phyloP scores from a whole-genome alignment of 2,329 filamentous ascomycete genomes.

The Colletotrichum sp. region DNA sequence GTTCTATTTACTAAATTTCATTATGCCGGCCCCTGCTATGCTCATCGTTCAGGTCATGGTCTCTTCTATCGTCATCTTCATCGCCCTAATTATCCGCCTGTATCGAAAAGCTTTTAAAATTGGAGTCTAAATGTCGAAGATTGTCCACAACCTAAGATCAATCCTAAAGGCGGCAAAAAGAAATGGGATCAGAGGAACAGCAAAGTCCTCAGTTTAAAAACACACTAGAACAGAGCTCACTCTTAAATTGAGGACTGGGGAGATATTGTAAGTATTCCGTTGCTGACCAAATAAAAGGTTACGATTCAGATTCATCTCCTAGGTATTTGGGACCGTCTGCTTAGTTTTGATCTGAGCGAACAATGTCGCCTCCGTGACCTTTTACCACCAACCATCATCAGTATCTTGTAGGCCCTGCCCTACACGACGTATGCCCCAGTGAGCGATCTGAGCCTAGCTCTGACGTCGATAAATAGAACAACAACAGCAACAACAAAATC shows the following conservation, averaged over 20 bases:
- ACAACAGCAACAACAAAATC: not conserved
- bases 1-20: not conserved
- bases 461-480: too few relatives aligned
- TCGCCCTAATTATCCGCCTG: not conserved
- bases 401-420: not conserved
- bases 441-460: too few relatives aligned
- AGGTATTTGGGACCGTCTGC: not conserved
- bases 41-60: not conserved
- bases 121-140: not conserved
- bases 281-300: not conserved
- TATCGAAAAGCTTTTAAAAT: not conserved
- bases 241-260: not conserved
- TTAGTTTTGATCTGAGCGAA: not conserved
- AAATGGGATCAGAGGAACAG: not conserved
- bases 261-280: not conserved
- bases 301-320: not conserved
- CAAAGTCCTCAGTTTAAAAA: not conserved
- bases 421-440: too few relatives aligned
- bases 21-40: not conserved
- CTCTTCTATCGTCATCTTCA: not conserved
- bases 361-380: not conserved
- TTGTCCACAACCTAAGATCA: not conserved
- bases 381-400: not conserved
- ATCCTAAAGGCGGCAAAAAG: not conserved
- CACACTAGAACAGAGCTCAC: not conserved